Evolutionary conservation across 78 protist species (phyloP), one percentile per base, ranked within the genome.

Genomic region (Dictyostelium intermedium): DNA sequence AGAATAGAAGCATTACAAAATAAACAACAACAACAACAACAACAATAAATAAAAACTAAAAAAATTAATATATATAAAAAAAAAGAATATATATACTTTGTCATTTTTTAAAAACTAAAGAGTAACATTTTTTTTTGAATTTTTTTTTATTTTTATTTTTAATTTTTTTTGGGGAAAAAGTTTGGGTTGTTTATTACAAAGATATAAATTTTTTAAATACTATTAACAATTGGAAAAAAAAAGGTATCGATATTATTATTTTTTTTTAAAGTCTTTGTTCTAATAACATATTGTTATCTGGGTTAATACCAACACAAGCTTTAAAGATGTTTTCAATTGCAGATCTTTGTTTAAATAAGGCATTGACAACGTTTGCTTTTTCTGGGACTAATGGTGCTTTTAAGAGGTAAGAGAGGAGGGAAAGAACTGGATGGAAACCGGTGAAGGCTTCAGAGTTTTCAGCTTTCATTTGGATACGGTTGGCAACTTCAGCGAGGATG

Each of bases 311-410:
- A 72, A 98, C 84, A 61, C 97, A 95, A n/a, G 99, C 99, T 23
- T 98, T 91, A 50, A 99, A 63, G 66, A 98, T 73, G 91, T 99
- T 99, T 35, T 95, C 98, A 18, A 99, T 72, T 83, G 96, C 84
- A 13, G 82, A 50, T 76, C 98, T 97, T 97, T 99, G 99, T 63
- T 91, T 92, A 94, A 96, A 98, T 35, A 99, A 97, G 23, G 99
- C 97, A 95, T 99, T 99, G 78, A 99, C 99, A 27, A 99, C 98
- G 39, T 98, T 99, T 18, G 98, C 96, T 37, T 96, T 96, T 30
- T 95, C 78, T 43, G 99, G 98, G n/a, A 98, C 98, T 10, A 97
- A 34, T 35, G 99, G 99, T 2, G 99, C 99, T 98, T 98, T 98
- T 63, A 97, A 96, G 82, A 98, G 73, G 91, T 97, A 98, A 3